Percentiles rank a stretch among this genome's conserved stretches.
These are phyloP conservation scores for Vigna reflexopilosa DNA, from an alignment of 306 rosid genomes.

Conservation along the genomic window DNA sequence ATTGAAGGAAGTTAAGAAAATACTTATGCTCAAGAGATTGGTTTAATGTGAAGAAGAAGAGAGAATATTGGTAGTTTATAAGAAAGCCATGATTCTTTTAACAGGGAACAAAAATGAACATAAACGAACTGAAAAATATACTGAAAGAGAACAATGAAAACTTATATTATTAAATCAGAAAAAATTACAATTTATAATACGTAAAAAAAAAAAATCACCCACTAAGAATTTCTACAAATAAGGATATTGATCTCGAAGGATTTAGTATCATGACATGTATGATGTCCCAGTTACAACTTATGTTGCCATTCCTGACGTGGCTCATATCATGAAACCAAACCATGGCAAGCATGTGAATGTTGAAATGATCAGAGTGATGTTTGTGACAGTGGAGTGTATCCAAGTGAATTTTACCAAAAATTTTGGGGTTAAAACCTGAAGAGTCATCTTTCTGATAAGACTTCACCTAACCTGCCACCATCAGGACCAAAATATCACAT, in stretches of 20 bases:
- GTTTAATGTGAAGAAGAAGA: not conserved
- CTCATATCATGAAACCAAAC: constrained; percentile 51
- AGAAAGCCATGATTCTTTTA: no score
- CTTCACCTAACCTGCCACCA: constrained; percentile 1
- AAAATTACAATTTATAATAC: no score
- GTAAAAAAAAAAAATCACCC: no score
- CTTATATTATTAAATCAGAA: no score
- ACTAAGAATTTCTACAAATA: no score
- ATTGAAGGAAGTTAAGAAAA: constrained; percentile 15
- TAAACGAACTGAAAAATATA: no score
- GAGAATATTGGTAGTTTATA: no score
- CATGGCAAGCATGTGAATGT: constrained; percentile 68
- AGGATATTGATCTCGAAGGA: constrained; percentile 74
- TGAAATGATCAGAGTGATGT: constrained; percentile 49
- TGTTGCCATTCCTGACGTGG: constrained; percentile 74
- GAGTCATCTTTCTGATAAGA: constrained; percentile 2
- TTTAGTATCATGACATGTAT: constrained; percentile 75
- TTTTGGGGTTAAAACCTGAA: not conserved
- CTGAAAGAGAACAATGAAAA: no score
- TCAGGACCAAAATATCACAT: constrained; percentile 51
- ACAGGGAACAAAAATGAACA: no score
- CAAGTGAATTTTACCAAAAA: constrained; percentile 3
- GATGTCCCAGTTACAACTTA: constrained; percentile 83
- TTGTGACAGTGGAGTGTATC: not conserved
- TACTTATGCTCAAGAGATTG: not conserved